Percentiles rank a stretch among this genome's conserved stretches.
phyloP scores from a whole-genome alignment of 768 basidiomycete genomes.

The Sporobolomyces phaffii region DNA sequence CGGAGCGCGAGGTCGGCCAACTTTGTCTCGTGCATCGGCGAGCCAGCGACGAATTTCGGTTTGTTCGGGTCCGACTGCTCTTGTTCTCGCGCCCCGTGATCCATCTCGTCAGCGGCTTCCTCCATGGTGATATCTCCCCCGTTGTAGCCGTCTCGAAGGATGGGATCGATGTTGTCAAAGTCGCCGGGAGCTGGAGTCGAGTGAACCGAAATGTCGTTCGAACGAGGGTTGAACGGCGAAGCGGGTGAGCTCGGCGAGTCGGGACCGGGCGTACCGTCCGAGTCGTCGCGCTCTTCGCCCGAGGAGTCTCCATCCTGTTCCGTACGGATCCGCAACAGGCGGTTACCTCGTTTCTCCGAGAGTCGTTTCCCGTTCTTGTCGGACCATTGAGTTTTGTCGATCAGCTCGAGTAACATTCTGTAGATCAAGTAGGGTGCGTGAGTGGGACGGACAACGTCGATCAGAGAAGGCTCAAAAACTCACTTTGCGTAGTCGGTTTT shows the following conservation, averaged over 20 bases:
- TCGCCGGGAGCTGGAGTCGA: constrained; percentile 3
- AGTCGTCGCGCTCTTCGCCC: background rate
- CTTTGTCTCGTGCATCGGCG: background rate
- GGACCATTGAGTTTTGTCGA: background rate
- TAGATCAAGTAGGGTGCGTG: too few relatives aligned
- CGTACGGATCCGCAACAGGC: too few relatives aligned
- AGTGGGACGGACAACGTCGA: too few relatives aligned
- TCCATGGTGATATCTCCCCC: background rate
- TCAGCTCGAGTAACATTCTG: constrained; percentile 19
- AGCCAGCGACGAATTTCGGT: background rate
- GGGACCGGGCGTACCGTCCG: too few relatives aligned
- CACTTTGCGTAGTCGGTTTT: constrained; percentile 17
- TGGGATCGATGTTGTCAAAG: background rate
- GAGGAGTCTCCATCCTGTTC: background rate
- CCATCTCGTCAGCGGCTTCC: background rate
- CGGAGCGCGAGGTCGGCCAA: constrained; percentile 13
- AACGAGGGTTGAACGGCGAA: background rate
- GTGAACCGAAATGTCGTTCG: constrained; percentile 7
- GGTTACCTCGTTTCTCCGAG: too few relatives aligned
- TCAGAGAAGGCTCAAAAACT: background rate
- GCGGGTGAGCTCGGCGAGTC: background rate
- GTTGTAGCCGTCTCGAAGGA: background rate
- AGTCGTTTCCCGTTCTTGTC: background rate
- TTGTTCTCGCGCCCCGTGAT: background rate
- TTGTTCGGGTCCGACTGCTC: background rate